phyloP scores from a whole-genome alignment of 1,139 yeast genomes.

The Kluyveromyces marxianus region DNA sequence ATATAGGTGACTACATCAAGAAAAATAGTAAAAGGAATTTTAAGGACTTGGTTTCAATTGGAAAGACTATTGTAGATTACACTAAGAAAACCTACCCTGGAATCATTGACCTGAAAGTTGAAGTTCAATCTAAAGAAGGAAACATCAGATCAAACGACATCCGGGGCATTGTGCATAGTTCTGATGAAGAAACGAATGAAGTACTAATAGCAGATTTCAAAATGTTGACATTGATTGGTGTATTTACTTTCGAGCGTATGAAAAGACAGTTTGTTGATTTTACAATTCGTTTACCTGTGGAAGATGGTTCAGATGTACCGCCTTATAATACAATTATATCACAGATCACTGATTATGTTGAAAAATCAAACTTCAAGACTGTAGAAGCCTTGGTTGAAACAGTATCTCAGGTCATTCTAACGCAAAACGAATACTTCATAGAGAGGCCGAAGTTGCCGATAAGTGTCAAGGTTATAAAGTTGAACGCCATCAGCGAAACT shows the following conservation, averaged over 20 bases:
- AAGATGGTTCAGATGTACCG: constrained; percentile 21
- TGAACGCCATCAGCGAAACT: constrained; percentile 81
- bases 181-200: constrained; percentile 30
- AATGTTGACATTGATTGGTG: constrained; percentile 76
- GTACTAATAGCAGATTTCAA: constrained; percentile 47
- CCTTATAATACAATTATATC: constrained; percentile 35
- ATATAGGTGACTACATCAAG: constrained; percentile 23
- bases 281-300: constrained; percentile 43
- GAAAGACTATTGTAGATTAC: constrained; percentile 42
- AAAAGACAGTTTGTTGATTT: constrained; percentile 69
- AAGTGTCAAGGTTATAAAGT: constrained; percentile 65
- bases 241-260: constrained; percentile 79
- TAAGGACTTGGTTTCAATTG: constrained; percentile 50
- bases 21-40: constrained; percentile 32
- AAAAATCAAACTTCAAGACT: constrained; percentile 72
- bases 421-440: constrained; percentile 28
- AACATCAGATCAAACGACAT: constrained; percentile 49
- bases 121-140: constrained; percentile 26
- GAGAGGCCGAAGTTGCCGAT: constrained; percentile 32
- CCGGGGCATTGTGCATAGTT: constrained; percentile 22
- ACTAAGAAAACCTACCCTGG: constrained; percentile 38
- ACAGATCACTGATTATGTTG: constrained; percentile 51
- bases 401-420: constrained; percentile 53
- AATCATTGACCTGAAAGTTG: constrained; percentile 16
- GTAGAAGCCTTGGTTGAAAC: constrained; percentile 84